Evolutionary conservation across 2,329 filamentous ascomycete genomes (phyloP).

Genomic region (Aspergillus flavus): DNA sequence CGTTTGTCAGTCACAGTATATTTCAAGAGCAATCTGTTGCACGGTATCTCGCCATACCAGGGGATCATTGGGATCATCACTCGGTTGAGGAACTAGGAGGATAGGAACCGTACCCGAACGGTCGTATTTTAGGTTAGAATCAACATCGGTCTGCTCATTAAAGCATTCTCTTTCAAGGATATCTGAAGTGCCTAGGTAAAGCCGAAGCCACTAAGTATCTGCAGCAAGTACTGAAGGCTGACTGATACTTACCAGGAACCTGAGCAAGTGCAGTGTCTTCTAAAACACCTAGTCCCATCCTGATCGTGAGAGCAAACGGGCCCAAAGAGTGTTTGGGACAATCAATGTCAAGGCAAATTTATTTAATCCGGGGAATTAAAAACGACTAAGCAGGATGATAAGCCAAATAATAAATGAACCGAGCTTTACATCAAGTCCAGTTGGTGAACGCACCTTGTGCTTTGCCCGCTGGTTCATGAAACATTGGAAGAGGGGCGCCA

Average conservation of each 20-base stretch:
- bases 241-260: constrained; percentile 68
- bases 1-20: neutral
- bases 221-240: neutral
- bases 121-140: constrained; percentile 70
- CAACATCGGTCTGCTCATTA: constrained; percentile 33
- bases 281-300: constrained; percentile 73
- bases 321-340: neutral
- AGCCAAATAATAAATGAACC: neutral
- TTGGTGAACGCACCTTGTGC: neutral
- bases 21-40: neutral
- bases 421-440: neutral
- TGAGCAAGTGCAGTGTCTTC: constrained; percentile 67
- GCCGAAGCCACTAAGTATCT: neutral
- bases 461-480: neutral
- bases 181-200: constrained; percentile 45
- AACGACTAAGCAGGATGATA: neutral
- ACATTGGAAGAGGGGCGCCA: neutral
- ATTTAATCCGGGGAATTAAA: neutral
- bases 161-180: constrained; percentile 64
- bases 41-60: constrained; percentile 52
- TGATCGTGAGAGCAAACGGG: constrained; percentile 1
- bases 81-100: constrained; percentile 87
- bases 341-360: neutral
- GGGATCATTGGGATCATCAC: constrained; percentile 87
- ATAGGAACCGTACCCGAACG: constrained; percentile 66